Percentiles rank a stretch among this genome's conserved stretches.
Conservation (phyloP, 345 rosid genomes). For the Eutrema japonicum region DNA sequence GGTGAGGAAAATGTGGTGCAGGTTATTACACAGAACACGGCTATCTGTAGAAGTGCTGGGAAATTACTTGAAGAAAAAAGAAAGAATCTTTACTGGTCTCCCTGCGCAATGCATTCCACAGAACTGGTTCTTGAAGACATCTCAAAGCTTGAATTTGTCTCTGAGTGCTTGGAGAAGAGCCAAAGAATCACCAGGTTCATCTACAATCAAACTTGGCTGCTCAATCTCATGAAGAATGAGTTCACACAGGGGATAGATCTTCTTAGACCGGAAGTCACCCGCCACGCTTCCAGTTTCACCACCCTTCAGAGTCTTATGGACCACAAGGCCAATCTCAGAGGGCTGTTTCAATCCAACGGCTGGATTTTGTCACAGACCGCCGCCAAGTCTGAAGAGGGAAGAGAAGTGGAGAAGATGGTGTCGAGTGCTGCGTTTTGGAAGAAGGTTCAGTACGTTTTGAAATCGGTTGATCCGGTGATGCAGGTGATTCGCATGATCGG, state of each 20-base stretch:
- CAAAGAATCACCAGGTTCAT: conserved; percentile 68
- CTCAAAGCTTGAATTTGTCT: conserved; percentile 59
- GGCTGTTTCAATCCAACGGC: conserved; percentile 69
- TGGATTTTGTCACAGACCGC: conserved; percentile 61
- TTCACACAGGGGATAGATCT: conserved; percentile 70
- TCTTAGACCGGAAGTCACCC: conserved; percentile 59
- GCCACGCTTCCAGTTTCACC: conserved; percentile 53
- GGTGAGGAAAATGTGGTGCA: conserved; percentile 79
- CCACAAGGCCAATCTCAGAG: conserved; percentile 62
- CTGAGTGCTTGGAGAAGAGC: conserved; percentile 66
- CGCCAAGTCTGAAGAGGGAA: conserved; percentile 59
- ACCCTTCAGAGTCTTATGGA: conserved; percentile 65
- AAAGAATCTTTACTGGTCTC: conserved; percentile 77
- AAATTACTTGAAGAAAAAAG: conserved; percentile 81
- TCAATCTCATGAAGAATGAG: conserved; percentile 67
- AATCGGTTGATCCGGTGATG: conserved; percentile 69
- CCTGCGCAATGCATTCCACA: conserved; percentile 67
- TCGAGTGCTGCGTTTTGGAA: conserved; percentile 68
- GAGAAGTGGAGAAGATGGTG: conserved; percentile 65
- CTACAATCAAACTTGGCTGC: conserved; percentile 61
- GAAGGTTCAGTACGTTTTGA: conserved; percentile 64
- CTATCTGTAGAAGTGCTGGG: conserved; percentile 63
- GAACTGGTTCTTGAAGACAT: conserved; percentile 74
- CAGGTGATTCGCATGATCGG: conserved; percentile 62
- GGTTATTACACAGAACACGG: conserved; percentile 66